These are phyloP conservation scores for Plantago major DNA, from an alignment of 257 asterid species.

Conservation along the genomic window DNA sequence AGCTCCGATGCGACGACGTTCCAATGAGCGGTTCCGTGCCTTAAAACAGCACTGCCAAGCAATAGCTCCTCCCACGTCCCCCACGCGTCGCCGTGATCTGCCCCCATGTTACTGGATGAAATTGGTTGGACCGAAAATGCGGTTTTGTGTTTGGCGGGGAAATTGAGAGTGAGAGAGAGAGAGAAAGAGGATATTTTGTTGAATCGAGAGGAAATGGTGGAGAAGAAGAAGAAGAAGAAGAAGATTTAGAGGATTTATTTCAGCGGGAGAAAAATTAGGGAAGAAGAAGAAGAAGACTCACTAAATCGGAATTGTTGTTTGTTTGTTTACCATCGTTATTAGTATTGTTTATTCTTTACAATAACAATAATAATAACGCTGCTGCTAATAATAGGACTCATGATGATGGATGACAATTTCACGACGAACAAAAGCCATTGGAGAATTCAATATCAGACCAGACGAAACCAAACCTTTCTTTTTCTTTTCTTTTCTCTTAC, in stretches of 20 bases:
- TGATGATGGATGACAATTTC: too few species aligned
- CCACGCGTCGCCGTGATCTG: slow-evolving; percentile 50
- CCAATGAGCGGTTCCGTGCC: slow-evolving; percentile 54
- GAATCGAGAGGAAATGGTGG: background rate
- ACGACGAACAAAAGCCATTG: too few species aligned
- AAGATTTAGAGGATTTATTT: background rate
- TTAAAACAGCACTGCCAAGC: slow-evolving; percentile 69
- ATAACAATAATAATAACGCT: too few species aligned
- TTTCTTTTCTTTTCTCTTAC: too few species aligned
- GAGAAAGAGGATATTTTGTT: too few species aligned
- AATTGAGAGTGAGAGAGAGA: too few species aligned
- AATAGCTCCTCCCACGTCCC: slow-evolving; percentile 93
- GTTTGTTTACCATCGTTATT: background rate
- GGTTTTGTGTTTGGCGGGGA: too few species aligned
- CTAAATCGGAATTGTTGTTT: background rate
- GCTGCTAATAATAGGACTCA: too few species aligned
- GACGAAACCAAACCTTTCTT: too few species aligned
- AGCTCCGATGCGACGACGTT: slow-evolving; percentile 74
- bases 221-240: background rate
- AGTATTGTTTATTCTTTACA: too few species aligned
- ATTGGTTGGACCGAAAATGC: too few species aligned
- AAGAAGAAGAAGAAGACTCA: background rate
- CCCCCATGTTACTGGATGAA: background rate
- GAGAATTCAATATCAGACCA: too few species aligned
- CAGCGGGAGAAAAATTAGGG: slow-evolving; percentile 11